Evolutionary conservation across 352 stramenopile genomes (phyloP), one percentile per base, ranked within the genome.

Genomic region (Phytophthora agathidicida): DNA sequence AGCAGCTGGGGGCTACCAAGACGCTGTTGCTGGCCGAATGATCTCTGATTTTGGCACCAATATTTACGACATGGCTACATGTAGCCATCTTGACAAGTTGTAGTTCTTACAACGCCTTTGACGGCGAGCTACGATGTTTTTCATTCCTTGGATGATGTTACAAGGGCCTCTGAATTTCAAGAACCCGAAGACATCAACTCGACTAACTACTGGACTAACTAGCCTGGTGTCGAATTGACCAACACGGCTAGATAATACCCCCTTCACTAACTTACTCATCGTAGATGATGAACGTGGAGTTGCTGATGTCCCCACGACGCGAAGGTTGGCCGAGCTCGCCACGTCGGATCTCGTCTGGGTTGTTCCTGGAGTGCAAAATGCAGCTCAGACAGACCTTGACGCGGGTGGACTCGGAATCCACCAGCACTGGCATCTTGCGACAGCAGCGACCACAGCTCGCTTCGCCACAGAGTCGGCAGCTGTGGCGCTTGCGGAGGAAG

Each of bases 371-470:
- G 60, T 84, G 70, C 17, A 93, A 48, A 55, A 94, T 89, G 69
- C 85, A 94, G 50, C 79, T 71, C 36, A 94, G 55, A 56, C 85
- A 94, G 24, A 91, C 81, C 19, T 86, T 87, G 31, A 94, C 83
- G 17, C 77, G 80, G 2, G 77, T 79, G 9, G 76, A 86, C 44
- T 80, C 68, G 0, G 73, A 57, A 19, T 86, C 79, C 8, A 88
- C 78, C 17, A 91, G 72, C 36, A 93, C 73, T 2, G 84, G 71
- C 55, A 91, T 75, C 46, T 91, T 91, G 10, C 79, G 80, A 42
- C 77, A 80, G 59, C 85, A 94, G 43, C 83, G 78, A 20, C 85
- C 77, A 41, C 85, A 94, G 14, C 60, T 82, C 10, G 79, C 61
- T 41, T 89, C 83, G 9, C 81, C 81, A 43, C 85, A 94, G 23